Evolutionary conservation across 768 basidiomycete species (phyloP).

Genomic region (Rhizopogon rudus): DNA sequence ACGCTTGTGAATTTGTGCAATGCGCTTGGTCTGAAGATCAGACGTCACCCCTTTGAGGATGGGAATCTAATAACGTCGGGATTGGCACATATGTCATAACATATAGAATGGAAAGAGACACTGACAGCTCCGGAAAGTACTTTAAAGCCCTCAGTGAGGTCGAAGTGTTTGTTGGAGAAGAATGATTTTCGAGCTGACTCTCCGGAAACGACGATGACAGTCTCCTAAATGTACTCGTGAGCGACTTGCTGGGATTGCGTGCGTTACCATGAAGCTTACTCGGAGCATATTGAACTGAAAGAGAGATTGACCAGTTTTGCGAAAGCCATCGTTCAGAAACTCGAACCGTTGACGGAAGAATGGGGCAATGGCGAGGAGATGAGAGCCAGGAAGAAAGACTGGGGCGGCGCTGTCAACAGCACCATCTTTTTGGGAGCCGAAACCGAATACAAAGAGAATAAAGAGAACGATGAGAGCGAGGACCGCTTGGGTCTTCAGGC

Average conservation of each 20-base stretch:
- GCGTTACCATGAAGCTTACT: conserved; percentile 34
- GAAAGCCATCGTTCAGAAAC: conserved; percentile 70
- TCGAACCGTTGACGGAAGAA: conserved; percentile 71
- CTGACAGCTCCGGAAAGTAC: conserved; percentile 74
- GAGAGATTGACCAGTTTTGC: conserved; percentile 56
- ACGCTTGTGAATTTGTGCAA: conserved; percentile 68
- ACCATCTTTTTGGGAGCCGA: conserved; percentile 35
- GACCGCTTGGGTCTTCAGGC: conserved; percentile 27
- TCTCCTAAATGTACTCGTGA: conserved; percentile 43
- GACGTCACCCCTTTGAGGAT: conserved; percentile 73
- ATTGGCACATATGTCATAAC: conserved; percentile 9
- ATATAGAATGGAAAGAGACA: conserved; percentile 11
- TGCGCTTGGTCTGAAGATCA: conserved; percentile 55
- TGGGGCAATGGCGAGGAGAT: conserved; percentile 53
- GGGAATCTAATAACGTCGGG: conserved; percentile 49
- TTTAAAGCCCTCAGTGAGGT: conserved; percentile 76
- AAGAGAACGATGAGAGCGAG: conserved; percentile 29
- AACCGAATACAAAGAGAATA: conserved; percentile 35
- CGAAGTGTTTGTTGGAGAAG: conserved; percentile 64
- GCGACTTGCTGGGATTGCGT: neutral
- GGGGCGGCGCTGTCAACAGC: conserved; percentile 42
- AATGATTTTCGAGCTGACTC: conserved; percentile 65
- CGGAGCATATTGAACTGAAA: conserved; percentile 68
- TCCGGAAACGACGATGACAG: conserved; percentile 72
- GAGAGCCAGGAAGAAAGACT: conserved; percentile 50